Percentiles rank a stretch among this genome's conserved stretches.
These are phyloP conservation scores for Houttuynia cordata DNA, from an alignment of 164 flowering plant genomes.

Conservation along the genomic window DNA sequence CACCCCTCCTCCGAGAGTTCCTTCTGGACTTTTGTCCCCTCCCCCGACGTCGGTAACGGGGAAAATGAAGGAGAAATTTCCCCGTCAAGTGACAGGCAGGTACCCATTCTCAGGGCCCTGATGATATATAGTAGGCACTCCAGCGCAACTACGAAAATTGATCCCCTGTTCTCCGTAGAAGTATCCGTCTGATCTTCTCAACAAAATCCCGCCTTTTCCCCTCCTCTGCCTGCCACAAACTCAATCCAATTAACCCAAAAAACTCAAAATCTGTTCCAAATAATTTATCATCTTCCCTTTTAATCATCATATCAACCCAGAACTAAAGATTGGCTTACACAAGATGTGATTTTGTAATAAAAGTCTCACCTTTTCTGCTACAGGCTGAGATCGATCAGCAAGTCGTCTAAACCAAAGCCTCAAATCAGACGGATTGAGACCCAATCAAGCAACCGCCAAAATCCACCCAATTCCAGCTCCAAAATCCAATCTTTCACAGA, in stretches of 20 bases:
- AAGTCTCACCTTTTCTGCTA: no score
- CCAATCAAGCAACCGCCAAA: no score
- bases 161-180: background rate
- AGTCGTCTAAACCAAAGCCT: no score
- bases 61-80: background rate
- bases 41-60: conserved; percentile 5
- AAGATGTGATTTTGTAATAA: no score
- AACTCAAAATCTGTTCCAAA: background rate
- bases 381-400: no score
- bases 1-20: conserved; percentile 25
- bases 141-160: background rate
- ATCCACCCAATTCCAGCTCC: no score
- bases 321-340: no score
- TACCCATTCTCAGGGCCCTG: conserved; percentile 2
- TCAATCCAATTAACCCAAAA: background rate
- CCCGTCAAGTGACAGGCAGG: conserved; percentile 1
- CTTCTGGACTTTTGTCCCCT: conserved; percentile 24
- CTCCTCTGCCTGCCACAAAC: background rate
- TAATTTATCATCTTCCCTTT: background rate
- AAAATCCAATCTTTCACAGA: no score
- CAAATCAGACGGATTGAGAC: no score
- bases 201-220: background rate
- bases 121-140: conserved; percentile 1
- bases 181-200: background rate
- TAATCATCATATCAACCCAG: background rate